phyloP scores from a whole-genome alignment of 2,329 filamentous ascomycete genomes.

The Aphanocladium album region DNA sequence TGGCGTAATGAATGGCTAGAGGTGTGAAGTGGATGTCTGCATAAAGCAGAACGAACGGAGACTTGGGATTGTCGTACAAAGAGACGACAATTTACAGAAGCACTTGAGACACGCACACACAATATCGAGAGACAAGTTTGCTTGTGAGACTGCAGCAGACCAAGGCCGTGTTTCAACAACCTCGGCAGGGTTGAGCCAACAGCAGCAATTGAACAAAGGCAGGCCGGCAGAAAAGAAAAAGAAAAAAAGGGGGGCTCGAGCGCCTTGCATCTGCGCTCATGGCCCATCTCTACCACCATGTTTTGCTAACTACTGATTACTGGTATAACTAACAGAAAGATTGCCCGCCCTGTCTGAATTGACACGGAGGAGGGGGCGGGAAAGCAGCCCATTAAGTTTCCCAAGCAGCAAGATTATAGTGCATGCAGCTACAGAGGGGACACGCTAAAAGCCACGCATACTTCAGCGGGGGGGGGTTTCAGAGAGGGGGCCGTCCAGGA shows the following conservation, averaged over 20 bases:
- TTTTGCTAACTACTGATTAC: too few species aligned
- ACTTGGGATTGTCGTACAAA: background rate
- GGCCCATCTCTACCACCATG: too few species aligned
- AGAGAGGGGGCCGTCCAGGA: background rate
- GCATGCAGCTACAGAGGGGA: slow-evolving; percentile 6
- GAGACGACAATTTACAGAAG: background rate
- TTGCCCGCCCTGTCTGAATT: background rate
- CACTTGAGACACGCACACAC: background rate
- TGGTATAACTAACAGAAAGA: too few species aligned
- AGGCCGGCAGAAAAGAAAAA: too few species aligned
- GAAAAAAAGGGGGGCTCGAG: too few species aligned
- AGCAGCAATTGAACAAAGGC: background rate
- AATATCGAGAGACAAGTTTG: background rate
- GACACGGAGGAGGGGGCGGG: background rate
- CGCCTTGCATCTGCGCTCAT: background rate
- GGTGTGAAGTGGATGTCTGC: too few species aligned
- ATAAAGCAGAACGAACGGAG: background rate
- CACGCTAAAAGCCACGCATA: background rate
- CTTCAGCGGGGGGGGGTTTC: slow-evolving; percentile 7
- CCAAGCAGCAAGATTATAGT: slow-evolving; percentile 3
- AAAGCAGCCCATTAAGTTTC: background rate
- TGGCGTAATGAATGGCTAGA: too few species aligned
- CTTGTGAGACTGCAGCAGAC: background rate
- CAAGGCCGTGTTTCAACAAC: background rate
- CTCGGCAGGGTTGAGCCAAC: background rate